Conservation (phyloP, 148 eudicot species). For the Drosera capensis region DNA sequence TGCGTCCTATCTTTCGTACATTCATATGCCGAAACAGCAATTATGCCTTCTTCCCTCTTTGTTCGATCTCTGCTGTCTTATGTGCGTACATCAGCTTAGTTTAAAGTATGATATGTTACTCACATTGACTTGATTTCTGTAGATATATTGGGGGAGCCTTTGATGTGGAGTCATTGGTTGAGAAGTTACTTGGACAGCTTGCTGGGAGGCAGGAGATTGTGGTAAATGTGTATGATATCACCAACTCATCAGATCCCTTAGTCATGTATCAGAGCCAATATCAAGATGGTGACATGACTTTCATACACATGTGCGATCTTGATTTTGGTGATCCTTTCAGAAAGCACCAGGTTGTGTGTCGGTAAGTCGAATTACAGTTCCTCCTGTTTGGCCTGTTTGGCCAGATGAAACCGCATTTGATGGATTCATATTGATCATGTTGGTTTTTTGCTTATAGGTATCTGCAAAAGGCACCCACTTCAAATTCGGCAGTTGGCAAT, state of each 20-base stretch:
- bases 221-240: constrained; percentile 53
- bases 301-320: constrained; percentile 28
- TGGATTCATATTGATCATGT: background rate
- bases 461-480: constrained; percentile 36
- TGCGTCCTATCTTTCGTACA: no score
- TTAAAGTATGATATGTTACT: no score
- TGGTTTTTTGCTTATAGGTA: constrained; percentile 22
- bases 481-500: constrained; percentile 28
- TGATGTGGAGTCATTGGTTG: constrained; percentile 67
- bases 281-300: constrained; percentile 41
- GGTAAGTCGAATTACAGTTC: constrained; percentile 15
- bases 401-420: background rate
- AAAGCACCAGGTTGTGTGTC: constrained; percentile 53
- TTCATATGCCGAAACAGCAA: no score
- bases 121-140: constrained; percentile 5
- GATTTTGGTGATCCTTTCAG: constrained; percentile 72
- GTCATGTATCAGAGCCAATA: constrained; percentile 43
- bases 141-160: constrained; percentile 70
- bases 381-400: background rate
- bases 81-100: no score
- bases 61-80: no score
- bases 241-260: constrained; percentile 48
- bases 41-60: no score
- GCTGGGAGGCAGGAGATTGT: constrained; percentile 44
- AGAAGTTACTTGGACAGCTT: constrained; percentile 60